Evolutionary conservation across 768 basidiomycete genomes (phyloP).

Genomic region (Chlorophyllum brunneum): DNA sequence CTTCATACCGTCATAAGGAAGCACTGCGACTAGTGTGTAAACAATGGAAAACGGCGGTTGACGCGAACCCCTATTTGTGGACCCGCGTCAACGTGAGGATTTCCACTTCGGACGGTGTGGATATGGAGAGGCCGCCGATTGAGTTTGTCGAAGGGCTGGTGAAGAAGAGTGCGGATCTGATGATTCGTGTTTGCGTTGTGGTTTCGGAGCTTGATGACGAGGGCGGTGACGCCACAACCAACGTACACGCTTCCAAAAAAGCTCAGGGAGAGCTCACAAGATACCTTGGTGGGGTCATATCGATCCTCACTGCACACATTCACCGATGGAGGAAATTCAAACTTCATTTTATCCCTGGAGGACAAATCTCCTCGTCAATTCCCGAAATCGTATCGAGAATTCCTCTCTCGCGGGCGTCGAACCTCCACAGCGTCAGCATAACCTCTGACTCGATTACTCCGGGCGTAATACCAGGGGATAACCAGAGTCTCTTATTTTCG

Average conservation of each 20-base stretch:
- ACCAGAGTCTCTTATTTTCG: too few species aligned
- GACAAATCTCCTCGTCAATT: neutral
- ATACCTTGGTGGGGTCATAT: neutral
- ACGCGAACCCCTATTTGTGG: neutral
- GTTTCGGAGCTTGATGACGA: neutral
- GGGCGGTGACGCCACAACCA: neutral
- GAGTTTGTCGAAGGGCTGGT: neutral
- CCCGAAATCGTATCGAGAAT: neutral
- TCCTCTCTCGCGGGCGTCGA: neutral
- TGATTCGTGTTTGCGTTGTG: neutral
- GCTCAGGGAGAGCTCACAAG: neutral
- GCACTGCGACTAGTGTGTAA: neutral
- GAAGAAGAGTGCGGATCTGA: neutral
- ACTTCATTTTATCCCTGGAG: neutral
- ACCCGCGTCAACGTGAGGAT: neutral
- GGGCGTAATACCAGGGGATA: too few species aligned
- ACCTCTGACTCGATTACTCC: neutral
- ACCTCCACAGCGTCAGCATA: neutral
- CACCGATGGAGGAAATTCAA: neutral
- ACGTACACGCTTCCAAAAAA: neutral
- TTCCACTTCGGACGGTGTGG: neutral
- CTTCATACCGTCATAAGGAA: neutral
- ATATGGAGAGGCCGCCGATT: neutral
- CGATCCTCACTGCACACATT: neutral
- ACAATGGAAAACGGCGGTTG: neutral